phyloP scores from a whole-genome alignment of 495 filamentous ascomycete species.

The Penicillium diatomitis region DNA sequence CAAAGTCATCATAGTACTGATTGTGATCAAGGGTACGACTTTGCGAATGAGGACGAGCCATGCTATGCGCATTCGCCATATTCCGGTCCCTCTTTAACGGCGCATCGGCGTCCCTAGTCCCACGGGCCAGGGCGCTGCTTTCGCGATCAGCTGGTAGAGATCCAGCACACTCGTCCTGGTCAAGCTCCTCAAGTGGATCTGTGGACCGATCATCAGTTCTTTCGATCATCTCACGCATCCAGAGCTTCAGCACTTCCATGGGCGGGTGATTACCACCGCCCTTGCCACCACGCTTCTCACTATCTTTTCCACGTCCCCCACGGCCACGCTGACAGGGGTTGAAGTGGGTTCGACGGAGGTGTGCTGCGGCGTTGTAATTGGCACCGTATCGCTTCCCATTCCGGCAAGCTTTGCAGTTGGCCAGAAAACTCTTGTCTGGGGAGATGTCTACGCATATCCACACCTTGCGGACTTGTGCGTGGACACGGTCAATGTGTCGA shows the following conservation, averaged over 20 bases:
- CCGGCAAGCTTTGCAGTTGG: conserved; percentile 82
- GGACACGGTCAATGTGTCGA: conserved; percentile 74
- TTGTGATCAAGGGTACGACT: not conserved
- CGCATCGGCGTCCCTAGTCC: not conserved
- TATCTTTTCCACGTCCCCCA: conserved; percentile 44
- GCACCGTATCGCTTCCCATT: conserved; percentile 73
- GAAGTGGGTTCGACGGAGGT: conserved; percentile 86
- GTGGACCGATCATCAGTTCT: conserved; percentile 24
- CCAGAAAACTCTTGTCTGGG: conserved; percentile 50
- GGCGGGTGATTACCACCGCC: conserved; percentile 74
- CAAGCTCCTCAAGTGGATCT: not conserved
- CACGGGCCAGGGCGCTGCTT: not conserved
- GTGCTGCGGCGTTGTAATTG: conserved; percentile 94
- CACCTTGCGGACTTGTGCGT: conserved; percentile 63
- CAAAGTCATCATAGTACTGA: conserved; percentile 21
- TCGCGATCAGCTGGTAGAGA: not conserved
- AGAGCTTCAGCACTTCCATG: conserved; percentile 72
- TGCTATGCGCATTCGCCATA: conserved; percentile 5
- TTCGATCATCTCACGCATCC: conserved; percentile 66
- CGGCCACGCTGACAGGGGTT: conserved; percentile 50
- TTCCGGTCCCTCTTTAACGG: not conserved
- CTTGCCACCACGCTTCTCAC: conserved; percentile 67
- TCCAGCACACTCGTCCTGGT: not conserved
- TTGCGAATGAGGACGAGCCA: conserved; percentile 19
- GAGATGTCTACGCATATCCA: conserved; percentile 72